phyloP scores from a whole-genome alignment of 805 yeast species.

The Cyberlindnera misumaiensis region DNA sequence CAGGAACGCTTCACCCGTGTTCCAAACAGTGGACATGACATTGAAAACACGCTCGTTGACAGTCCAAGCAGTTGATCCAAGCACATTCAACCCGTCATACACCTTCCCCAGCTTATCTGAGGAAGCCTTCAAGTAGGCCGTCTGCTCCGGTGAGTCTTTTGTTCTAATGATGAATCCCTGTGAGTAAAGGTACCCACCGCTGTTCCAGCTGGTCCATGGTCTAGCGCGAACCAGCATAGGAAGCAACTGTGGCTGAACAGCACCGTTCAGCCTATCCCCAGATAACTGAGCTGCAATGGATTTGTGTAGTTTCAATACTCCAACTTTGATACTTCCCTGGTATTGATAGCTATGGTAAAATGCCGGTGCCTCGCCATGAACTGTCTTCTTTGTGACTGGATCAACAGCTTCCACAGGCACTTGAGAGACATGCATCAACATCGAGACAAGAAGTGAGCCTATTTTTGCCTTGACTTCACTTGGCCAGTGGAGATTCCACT shows the following conservation, averaged over 20 bases:
- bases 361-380: slow-evolving; percentile 81
- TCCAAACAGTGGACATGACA: slow-evolving; percentile 77
- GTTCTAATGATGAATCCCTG: slow-evolving; percentile 64
- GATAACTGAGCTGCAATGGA: slow-evolving; percentile 60
- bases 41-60: slow-evolving; percentile 67
- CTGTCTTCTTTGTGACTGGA: slow-evolving; percentile 63
- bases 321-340: slow-evolving; percentile 69
- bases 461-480: slow-evolving; percentile 55
- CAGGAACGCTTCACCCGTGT: slow-evolving; percentile 66
- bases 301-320: slow-evolving; percentile 73
- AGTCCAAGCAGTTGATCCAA: slow-evolving; percentile 91
- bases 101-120: slow-evolving; percentile 61
- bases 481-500: slow-evolving; percentile 46
- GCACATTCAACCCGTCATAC: slow-evolving; percentile 74
- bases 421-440: slow-evolving; percentile 75
- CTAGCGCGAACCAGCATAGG: slow-evolving; percentile 93
- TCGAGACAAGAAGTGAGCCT: slow-evolving; percentile 73
- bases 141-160: slow-evolving; percentile 81
- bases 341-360: slow-evolving; percentile 85
- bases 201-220: slow-evolving; percentile 76
- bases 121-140: slow-evolving; percentile 83
- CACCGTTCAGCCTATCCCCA: slow-evolving; percentile 54
- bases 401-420: slow-evolving; percentile 75
- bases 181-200: slow-evolving; percentile 78
- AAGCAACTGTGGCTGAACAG: slow-evolving; percentile 76